Conservation (phyloP, 768 basidiomycete genomes). For the Trametes maxima region DNA sequence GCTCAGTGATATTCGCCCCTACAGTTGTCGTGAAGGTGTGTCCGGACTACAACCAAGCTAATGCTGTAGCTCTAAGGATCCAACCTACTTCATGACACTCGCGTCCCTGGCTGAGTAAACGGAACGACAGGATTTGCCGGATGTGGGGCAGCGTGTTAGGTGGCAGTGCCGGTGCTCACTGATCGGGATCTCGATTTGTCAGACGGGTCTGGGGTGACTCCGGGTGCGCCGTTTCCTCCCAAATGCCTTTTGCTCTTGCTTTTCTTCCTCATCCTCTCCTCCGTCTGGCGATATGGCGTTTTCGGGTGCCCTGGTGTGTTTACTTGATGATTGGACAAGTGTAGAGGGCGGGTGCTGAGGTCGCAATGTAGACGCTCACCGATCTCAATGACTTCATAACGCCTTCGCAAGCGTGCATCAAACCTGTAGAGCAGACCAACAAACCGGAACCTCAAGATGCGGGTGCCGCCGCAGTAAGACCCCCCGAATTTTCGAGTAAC, state of each 20-base stretch:
- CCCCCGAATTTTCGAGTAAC: slow-evolving; percentile 27
- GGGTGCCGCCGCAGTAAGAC: slow-evolving; percentile 46
- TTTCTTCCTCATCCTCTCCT: not conserved
- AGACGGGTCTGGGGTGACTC: slow-evolving; percentile 16
- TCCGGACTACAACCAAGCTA: too few species aligned
- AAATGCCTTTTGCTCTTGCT: slow-evolving; percentile 3
- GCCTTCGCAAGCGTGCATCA: slow-evolving; percentile 96
- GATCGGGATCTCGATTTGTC: slow-evolving; percentile 24
- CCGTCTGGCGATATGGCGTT: slow-evolving; percentile 61
- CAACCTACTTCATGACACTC: not conserved
- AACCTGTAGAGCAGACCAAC: slow-evolving; percentile 74
- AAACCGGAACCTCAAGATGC: slow-evolving; percentile 43
- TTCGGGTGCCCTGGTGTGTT: slow-evolving; percentile 79
- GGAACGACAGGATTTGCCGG: slow-evolving; percentile 9
- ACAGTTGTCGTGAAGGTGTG: too few species aligned
- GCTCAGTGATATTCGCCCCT: too few species aligned
- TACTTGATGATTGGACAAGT: not conserved
- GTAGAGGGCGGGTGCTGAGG: not conserved
- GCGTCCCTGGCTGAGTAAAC: not conserved
- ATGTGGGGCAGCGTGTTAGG: not conserved
- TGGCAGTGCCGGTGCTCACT: slow-evolving; percentile 14
- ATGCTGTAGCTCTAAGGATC: not conserved
- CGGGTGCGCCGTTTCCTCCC: not conserved
- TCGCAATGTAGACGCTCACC: slow-evolving; percentile 69
- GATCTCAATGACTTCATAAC: slow-evolving; percentile 98